Base-by-base conservation (phyloP, 2,329 filamentous ascomycete genomes). In the Arthroderma sp. region DNA sequence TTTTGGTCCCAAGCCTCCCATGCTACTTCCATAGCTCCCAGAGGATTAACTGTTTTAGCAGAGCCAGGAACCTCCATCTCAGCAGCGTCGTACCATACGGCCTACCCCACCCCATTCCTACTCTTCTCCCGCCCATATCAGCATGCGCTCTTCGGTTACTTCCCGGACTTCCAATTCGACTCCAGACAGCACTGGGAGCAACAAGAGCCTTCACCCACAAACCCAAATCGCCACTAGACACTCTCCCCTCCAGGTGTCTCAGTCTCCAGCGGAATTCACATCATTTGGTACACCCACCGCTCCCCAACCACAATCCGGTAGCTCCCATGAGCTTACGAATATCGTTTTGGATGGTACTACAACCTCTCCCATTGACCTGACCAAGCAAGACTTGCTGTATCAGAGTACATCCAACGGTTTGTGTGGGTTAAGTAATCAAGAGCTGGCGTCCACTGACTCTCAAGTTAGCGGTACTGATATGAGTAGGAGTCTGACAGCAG, bases 401-500 rank as follows among this genome's bases (percentile, higher is more conserved):
- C 15, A 22, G 15, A 22, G 15, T 22, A 22, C 15, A 22, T 22
- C 15, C 15, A 22, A 22, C 15, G 15, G 15, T 22, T 22, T 22
- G 15, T 22, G 15, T 22, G 15, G 15, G 15, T 22, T 22, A 22
- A 22, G 15, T 22, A 22, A 22, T 22, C 15, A 22, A 22, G 15
- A 22, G 15, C 15, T 22, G 15, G 15, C 15, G 15, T 22, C 15
- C 15, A 22, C 15, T 22, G 15, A 22, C 8, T 38, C 36, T 9
- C 32, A 34, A 31, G 42, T 27, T 36, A 27, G 11, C 53, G 31
- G 53, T 56, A 27, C 58, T 62, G 61, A 67, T 47, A 70, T 70
- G 67, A 65, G 58, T 50, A 61, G 67, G 50, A 68, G 61, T 50
- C 58, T 59, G 37, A 70, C 67, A 30, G 63, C 66, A 50, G 67